Base-by-base conservation (phyloP, 352 stramenopile genomes). In the Pythium grandisporangium region DNA sequence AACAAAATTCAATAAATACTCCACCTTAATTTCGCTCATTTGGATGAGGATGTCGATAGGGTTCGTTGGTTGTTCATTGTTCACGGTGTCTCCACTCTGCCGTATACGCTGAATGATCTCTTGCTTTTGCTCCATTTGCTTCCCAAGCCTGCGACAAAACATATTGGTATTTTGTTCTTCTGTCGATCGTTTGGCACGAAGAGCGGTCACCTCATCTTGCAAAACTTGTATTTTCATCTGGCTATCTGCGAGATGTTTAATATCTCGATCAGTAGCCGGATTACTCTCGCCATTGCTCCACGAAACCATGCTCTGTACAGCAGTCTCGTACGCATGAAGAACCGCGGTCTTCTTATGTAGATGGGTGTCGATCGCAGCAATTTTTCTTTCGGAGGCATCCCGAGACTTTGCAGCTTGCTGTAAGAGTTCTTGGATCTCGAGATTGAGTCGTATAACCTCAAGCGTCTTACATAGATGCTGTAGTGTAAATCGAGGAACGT, bases 11-110 rank as follows among this genome's bases (percentile, higher is more conserved):
- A 5, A 39, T 27, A 10, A 44, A 30, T 17, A 16, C 17, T 42
- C 22, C 54, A 84, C 73, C 69, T 83, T 83, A 12, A 87, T 60
- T 38, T 87, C 68, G 3, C 33, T 58, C 2, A 52, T 55, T 34
- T 59, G 65, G 14, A 67, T 49, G 24, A 86, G 48, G 8, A 87
- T 36, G 33, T 75, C 65, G 0, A 87, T 36, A 17, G 70, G 55
- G 25, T 52, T 82, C 22, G 53, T 46, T 21, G 42, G 48, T 17
- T 51, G 53, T n/a, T 48, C 36, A 34, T 21, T 34, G 17, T 37
- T 33, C 23, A 11, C n/a, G 8, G 29, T 23, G 5, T 69, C 51
- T 39, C 48, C 33, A 21, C 36, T 33, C 14, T 70, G 52, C 20
- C 74, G 63, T 16, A 84, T 30, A 30, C 66, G 42, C 14, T 61